These are phyloP conservation scores for Irpex rosettiformis DNA, from an alignment of 1,284 basidiomycete species.

Conservation along the genomic window DNA sequence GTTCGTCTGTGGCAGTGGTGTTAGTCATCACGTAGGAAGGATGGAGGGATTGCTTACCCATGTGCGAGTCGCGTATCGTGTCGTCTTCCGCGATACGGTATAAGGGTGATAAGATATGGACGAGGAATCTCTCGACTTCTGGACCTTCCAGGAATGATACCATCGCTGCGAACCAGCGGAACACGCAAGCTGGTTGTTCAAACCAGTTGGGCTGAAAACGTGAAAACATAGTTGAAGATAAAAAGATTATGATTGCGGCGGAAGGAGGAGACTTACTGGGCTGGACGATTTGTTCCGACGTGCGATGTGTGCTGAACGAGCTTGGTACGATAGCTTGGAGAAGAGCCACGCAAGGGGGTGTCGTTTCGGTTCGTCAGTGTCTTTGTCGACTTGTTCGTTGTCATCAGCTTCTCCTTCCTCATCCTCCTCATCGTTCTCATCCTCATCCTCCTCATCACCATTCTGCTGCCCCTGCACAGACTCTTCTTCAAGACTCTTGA, in stretches of 20 bases:
- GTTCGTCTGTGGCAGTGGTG: conserved; percentile 56
- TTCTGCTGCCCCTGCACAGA: too few species aligned
- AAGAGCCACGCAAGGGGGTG: conserved; percentile 90
- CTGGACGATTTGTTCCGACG: conserved; percentile 51
- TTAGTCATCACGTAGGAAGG: neutral
- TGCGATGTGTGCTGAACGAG: conserved; percentile 69
- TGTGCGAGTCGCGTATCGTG: conserved; percentile 69
- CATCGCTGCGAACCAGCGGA: conserved; percentile 97
- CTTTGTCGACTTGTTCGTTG: conserved; percentile 27
- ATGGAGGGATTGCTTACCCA: conserved; percentile 55
- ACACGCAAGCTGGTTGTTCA: conserved; percentile 72
- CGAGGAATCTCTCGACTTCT: conserved; percentile 65
- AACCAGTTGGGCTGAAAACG: conserved; percentile 60
- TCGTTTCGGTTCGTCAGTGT: conserved; percentile 27
- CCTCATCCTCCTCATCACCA: conserved; percentile 33
- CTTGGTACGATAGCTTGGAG: conserved; percentile 89
- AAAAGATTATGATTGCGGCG: neutral
- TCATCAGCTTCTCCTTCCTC: conserved; percentile 25
- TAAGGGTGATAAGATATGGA: conserved; percentile 84
- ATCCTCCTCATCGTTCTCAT: conserved; percentile 32
- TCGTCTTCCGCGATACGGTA: conserved; percentile 89
- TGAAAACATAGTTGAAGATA: neutral
- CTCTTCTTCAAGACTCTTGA: conserved; percentile 36
- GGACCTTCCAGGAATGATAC: conserved; percentile 61
- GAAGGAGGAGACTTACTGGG: conserved; percentile 48